These are phyloP conservation scores for Camellia granthamiana DNA, from an alignment of 148 eudicot genomes.

Conservation along the genomic window DNA sequence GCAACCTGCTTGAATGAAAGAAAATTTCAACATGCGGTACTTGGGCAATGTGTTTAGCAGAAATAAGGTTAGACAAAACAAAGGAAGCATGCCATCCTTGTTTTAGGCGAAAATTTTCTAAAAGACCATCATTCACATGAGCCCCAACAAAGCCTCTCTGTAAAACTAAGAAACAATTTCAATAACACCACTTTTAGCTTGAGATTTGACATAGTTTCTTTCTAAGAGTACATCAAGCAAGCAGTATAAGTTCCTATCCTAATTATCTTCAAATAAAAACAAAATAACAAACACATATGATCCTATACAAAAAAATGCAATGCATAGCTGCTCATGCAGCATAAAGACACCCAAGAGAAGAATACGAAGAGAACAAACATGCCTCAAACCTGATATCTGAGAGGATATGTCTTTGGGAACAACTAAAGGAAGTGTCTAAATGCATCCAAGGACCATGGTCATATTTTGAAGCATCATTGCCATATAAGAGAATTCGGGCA, in stretches of 20 bases:
- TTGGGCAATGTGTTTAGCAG: slow-evolving; percentile 98
- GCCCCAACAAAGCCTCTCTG: slow-evolving; percentile 95
- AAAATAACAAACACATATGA: background rate
- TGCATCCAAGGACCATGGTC: too few species aligned
- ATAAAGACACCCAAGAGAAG: too few species aligned
- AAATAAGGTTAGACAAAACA: slow-evolving; percentile 84
- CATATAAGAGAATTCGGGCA: too few species aligned
- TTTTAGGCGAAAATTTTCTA: slow-evolving; percentile 86
- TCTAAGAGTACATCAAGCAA: too few species aligned
- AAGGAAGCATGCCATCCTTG: slow-evolving; percentile 99
- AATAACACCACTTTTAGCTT: background rate
- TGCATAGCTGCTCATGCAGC: too few species aligned
- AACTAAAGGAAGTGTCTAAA: too few species aligned
- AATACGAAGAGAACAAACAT: too few species aligned
- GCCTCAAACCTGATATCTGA: too few species aligned
- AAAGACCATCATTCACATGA: slow-evolving; percentile 78
- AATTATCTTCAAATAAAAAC: background rate
- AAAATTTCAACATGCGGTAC: slow-evolving; percentile 27
- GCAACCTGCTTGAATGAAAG: too few species aligned
- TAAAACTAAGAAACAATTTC: slow-evolving; percentile 6
- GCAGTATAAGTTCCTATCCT: background rate
- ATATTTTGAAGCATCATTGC: too few species aligned
- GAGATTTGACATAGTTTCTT: background rate
- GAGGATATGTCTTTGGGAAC: too few species aligned
- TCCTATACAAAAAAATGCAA: too few species aligned